Percentiles rank a stretch among this genome's conserved stretches.
Conservation (phyloP, 2,329 filamentous ascomycete genomes). For the Chlorencoelia australis region DNA sequence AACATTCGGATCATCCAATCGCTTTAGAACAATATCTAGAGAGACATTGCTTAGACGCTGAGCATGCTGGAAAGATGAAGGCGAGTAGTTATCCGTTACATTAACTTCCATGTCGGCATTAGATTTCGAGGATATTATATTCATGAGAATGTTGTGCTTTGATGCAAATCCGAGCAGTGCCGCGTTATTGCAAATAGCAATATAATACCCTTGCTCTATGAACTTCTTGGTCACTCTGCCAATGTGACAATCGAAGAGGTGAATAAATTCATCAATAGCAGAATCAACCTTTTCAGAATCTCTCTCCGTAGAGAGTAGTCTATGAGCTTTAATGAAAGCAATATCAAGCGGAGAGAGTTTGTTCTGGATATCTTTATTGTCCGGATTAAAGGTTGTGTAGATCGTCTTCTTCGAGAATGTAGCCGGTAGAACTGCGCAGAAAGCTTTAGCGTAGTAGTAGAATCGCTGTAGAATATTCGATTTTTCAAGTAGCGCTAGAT, state of each 20-base stretch:
- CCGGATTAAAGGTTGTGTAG: neutral
- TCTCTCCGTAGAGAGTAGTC: conserved; percentile 46
- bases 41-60: conserved; percentile 15
- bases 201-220: conserved; percentile 39
- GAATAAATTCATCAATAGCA: conserved; percentile 38
- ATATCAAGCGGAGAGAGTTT: conserved; percentile 39
- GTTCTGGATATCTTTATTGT: neutral
- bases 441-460: neutral
- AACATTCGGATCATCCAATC: conserved; percentile 22
- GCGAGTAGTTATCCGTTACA: neutral
- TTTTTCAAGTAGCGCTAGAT: neutral
- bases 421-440: neutral
- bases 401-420: neutral
- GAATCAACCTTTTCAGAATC: conserved; percentile 34
- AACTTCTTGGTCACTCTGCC: conserved; percentile 34
- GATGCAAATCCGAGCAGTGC: conserved; percentile 9
- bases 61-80: conserved; percentile 17
- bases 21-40: conserved; percentile 15
- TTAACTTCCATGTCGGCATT: conserved; percentile 9
- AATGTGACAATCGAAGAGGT: conserved; percentile 45
- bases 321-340: conserved; percentile 51
- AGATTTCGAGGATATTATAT: conserved; percentile 1
- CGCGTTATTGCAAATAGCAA: conserved; percentile 36
- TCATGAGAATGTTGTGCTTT: conserved; percentile 6
- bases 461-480: neutral